Conservation (phyloP, 306 rosid genomes). For the Chamaecrista fasciculata region DNA sequence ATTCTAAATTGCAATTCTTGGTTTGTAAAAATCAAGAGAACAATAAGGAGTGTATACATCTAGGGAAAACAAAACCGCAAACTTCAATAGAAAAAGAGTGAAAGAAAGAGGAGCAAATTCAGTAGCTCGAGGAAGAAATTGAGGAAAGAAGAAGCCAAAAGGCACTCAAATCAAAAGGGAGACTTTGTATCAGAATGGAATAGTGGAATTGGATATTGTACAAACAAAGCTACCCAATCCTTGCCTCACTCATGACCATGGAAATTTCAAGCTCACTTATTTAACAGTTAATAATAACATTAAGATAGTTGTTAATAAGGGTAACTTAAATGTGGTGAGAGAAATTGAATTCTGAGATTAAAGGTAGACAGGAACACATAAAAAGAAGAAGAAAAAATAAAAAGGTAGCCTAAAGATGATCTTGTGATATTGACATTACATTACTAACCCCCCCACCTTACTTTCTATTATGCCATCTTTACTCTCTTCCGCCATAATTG, state of each 20-base stretch:
- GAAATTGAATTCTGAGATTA: conserved; percentile 2
- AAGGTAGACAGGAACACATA: conserved; percentile 10
- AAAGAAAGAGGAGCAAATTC: conserved; percentile 51
- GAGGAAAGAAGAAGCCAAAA: conserved; percentile 50
- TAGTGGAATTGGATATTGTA: neutral
- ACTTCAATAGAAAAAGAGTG: conserved; percentile 49
- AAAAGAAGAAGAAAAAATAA: conserved; percentile 32
- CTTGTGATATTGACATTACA: conserved; percentile 20
- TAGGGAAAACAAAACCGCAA: conserved; percentile 49
- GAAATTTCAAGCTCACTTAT: too few relatives aligned
- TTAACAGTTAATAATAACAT: neutral
- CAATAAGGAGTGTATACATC: conserved; percentile 19
- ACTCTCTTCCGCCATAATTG: neutral
- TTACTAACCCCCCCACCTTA: conserved; percentile 1
- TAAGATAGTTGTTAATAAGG: neutral
- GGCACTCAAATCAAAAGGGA: conserved; percentile 53
- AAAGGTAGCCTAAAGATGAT: conserved; percentile 39
- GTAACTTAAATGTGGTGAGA: neutral
- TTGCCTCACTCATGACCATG: too few relatives aligned
- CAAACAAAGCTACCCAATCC: conserved; percentile 36
- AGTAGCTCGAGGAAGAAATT: conserved; percentile 68
- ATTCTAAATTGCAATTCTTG: conserved; percentile 38
- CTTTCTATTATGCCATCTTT: conserved; percentile 5
- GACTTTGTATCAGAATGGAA: neutral
- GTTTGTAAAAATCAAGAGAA: conserved; percentile 41